Base-by-base conservation (phyloP, 2,329 filamentous ascomycete species). In the Penicillium crustosum region DNA sequence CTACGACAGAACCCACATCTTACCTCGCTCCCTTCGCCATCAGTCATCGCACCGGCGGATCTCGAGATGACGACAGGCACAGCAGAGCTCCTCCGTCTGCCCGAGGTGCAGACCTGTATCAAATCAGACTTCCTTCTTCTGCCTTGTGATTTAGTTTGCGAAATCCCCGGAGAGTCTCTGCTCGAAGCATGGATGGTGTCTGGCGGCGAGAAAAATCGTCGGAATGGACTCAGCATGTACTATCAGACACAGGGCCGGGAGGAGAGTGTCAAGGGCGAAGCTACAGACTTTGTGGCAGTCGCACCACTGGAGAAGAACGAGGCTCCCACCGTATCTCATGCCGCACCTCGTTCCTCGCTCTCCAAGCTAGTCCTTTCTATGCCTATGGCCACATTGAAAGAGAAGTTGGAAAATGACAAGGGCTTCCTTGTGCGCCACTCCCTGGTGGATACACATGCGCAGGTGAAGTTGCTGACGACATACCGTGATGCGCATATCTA, bases 401-500 rank as follows among this genome's bases (percentile, higher is more conserved):
- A 97, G 67, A 83, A 90, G 33, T 86, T 86, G 39, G 90, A 93
- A 66, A 87, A 89, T 41, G 86, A 88, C 65, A 90, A 89, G 61
- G 74, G 73, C 29, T 70, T 79, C 39, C 86, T 90, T 0, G 77
- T 96, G 43, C 86, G 93, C 3, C 89, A 93, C 68, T 86, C 87
- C 4, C 81, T 97, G 31, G 78, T 97, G 13, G 83, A 86, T 57
- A 86, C 85, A 63, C 88, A 96, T 68, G 86, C 90, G 10, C 85
- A 86, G 35, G 81, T 96, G 42, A 88, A 88, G 66, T 89, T 97
- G 82, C 82, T 93, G 59, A 93, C 87, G 15, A 91, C 88, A 4
- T 89, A 95, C 72, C 86, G 94, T 42, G 93, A 97, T 72, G 90
- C 93, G 0, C 93, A 97, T 71, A 89, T 97, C 57, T 99, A 99